Evolutionary conservation across 768 basidiomycete genomes (phyloP).

Genomic region (Chalciporus piperatus): DNA sequence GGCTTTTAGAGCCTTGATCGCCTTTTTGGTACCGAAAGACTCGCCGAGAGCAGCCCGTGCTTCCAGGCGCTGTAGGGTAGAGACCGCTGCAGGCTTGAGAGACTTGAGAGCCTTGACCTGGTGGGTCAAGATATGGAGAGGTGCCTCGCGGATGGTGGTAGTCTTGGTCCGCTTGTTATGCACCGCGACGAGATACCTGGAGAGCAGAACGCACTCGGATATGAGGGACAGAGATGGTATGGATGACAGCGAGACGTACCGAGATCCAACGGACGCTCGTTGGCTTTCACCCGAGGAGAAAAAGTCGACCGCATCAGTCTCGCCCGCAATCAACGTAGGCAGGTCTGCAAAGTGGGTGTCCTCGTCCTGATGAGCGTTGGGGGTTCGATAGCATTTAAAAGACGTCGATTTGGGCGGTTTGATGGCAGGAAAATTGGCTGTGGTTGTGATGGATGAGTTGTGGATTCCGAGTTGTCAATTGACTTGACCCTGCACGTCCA

Average conservation of each 20-base stretch:
- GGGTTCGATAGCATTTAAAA: constrained; percentile 60
- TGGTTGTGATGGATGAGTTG: constrained; percentile 12
- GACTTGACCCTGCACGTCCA: constrained; percentile 25
- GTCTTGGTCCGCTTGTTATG: constrained; percentile 73
- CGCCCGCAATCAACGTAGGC: constrained; percentile 62
- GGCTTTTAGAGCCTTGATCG: constrained; percentile 79
- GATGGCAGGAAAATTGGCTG: constrained; percentile 66
- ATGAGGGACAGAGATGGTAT: constrained; percentile 1
- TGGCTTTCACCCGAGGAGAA: constrained; percentile 58
- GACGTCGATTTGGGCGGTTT: constrained; percentile 54
- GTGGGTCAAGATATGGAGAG: constrained; percentile 68
- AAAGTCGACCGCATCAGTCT: constrained; percentile 83
- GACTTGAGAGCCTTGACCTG: constrained; percentile 84
- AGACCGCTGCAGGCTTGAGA: constrained; percentile 47
- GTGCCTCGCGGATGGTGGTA: constrained; percentile 65
- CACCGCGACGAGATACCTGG: constrained; percentile 80
- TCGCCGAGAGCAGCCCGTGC: constrained; percentile 82
- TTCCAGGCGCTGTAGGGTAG: constrained; percentile 50
- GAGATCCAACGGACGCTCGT: constrained; percentile 58
- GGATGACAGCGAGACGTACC: constrained; percentile 43
- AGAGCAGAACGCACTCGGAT: neutral
- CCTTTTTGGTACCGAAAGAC: constrained; percentile 94
- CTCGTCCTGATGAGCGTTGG: constrained; percentile 18
- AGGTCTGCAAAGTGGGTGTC: constrained; percentile 32
- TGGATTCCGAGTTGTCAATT: neutral